Conservation (phyloP, 768 basidiomycete genomes). For the Tephrocybe sp. region DNA sequence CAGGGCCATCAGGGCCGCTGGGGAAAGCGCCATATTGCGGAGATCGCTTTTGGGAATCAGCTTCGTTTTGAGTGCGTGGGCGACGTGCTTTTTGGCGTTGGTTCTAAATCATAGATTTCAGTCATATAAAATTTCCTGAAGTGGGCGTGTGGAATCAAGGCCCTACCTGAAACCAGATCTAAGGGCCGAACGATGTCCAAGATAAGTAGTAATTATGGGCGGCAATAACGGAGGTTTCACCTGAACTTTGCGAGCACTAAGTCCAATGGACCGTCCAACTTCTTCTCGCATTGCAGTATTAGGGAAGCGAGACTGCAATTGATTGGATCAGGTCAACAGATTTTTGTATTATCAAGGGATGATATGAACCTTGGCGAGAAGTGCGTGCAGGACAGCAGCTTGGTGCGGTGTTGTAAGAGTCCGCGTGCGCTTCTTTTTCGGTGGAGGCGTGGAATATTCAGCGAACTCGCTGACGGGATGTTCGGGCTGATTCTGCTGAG, state of each 20-base stretch:
- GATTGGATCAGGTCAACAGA: slow-evolving; percentile 11
- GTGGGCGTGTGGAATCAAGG: slow-evolving; percentile 9
- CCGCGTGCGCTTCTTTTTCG: slow-evolving; percentile 81
- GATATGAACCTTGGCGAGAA: slow-evolving; percentile 74
- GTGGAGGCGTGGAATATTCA: slow-evolving; percentile 37
- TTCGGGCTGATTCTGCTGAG: slow-evolving; percentile 40
- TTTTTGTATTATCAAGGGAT: slow-evolving; percentile 12
- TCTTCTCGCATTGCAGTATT: slow-evolving; percentile 86
- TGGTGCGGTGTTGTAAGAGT: slow-evolving; percentile 87
- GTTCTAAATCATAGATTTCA: slow-evolving; percentile 48
- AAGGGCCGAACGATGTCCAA: slow-evolving; percentile 12
- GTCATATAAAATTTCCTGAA: slow-evolving; percentile 20
- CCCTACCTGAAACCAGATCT: slow-evolving; percentile 89
- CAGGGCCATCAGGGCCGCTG: slow-evolving; percentile 35
- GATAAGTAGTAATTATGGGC: slow-evolving; percentile 10
- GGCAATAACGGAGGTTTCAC: slow-evolving; percentile 38
- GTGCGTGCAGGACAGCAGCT: slow-evolving; percentile 80
- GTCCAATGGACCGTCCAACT: slow-evolving; percentile 81
- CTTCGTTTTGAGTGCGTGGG: slow-evolving; percentile 59
- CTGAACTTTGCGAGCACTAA: slow-evolving; percentile 89
- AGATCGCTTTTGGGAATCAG: slow-evolving; percentile 45
- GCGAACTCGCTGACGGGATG: slow-evolving; percentile 14
- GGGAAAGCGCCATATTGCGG: slow-evolving; percentile 66
- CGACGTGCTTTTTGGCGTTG: slow-evolving; percentile 85
- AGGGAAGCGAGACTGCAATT: slow-evolving; percentile 76